phyloP scores from a whole-genome alignment of 1,284 basidiomycete species.

The Ceratobasidium sp. region DNA sequence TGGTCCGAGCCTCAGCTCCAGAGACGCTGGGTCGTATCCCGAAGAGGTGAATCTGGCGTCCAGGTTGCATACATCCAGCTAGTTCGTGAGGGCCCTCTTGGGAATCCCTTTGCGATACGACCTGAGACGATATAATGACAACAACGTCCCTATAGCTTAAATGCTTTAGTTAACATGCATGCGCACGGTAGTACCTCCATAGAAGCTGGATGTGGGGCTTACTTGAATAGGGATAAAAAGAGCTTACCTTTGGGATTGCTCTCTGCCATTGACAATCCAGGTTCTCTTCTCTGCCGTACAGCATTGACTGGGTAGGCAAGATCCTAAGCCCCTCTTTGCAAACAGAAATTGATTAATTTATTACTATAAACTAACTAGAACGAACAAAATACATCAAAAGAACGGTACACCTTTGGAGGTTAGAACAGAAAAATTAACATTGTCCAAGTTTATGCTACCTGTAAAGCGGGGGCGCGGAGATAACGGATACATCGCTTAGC shows the following conservation, averaged over 20 bases:
- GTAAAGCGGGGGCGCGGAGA: not conserved
- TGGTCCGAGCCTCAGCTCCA: conserved; percentile 14
- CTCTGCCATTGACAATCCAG: no score
- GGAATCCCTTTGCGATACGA: not conserved
- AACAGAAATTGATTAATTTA: no score
- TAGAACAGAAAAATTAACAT: not conserved
- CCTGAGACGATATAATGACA: not conserved
- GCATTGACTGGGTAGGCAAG: no score
- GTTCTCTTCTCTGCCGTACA: no score
- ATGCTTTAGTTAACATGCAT: not conserved
- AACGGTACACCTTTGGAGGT: not conserved
- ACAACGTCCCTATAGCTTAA: no score
- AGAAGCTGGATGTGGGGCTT: conserved; percentile 19
- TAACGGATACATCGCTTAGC: not conserved
- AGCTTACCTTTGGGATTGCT: no score
- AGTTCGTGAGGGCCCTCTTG: not conserved
- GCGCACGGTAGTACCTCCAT: conserved; percentile 32
- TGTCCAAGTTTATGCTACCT: not conserved
- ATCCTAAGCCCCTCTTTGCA: no score
- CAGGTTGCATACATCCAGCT: not conserved
- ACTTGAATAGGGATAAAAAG: no score
- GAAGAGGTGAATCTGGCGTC: not conserved
- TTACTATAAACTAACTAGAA: no score
- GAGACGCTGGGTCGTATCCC: not conserved
- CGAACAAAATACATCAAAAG: no score